Evolutionary conservation across 75 land plant genomes (phyloP).

Genomic region (Sequoiadendron giganteum): DNA sequence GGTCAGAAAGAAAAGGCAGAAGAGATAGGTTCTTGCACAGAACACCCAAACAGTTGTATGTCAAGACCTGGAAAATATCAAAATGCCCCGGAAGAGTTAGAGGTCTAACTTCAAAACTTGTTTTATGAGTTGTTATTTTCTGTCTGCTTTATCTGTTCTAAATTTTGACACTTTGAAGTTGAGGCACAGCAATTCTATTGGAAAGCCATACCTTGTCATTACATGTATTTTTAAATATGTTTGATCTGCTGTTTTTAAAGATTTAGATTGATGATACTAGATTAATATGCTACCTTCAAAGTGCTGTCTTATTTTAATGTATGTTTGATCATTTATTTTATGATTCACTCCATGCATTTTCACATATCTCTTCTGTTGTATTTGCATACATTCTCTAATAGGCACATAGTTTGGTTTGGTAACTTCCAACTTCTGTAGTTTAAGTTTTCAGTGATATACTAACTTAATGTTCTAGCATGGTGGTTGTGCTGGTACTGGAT

Average conservation of each 20-base stretch:
- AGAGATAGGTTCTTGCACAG: background rate
- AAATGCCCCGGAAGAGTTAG: slow-evolving; percentile 23
- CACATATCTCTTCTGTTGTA: background rate
- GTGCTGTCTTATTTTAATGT: background rate
- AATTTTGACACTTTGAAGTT: background rate
- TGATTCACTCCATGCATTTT: background rate
- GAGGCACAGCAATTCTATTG: background rate
- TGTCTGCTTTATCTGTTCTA: background rate
- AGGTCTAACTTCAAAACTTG: slow-evolving; percentile 22
- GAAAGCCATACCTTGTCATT: background rate
- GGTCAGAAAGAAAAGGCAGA: background rate
- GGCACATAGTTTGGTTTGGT: background rate
- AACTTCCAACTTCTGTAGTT: background rate
- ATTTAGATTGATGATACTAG: background rate
- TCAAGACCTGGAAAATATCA: slow-evolving; percentile 10
- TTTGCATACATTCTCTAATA: background rate
- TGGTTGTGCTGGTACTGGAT: background rate
- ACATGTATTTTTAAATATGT: background rate
- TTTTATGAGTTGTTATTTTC: background rate
- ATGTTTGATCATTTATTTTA: background rate
- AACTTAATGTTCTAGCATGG: background rate
- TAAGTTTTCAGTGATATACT: background rate
- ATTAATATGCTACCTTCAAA: background rate
- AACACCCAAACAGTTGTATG: background rate
- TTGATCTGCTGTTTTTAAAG: background rate